Conservation (phyloP, 129 eudicot species). For the Chrysanthemum lavandulifolium region DNA sequence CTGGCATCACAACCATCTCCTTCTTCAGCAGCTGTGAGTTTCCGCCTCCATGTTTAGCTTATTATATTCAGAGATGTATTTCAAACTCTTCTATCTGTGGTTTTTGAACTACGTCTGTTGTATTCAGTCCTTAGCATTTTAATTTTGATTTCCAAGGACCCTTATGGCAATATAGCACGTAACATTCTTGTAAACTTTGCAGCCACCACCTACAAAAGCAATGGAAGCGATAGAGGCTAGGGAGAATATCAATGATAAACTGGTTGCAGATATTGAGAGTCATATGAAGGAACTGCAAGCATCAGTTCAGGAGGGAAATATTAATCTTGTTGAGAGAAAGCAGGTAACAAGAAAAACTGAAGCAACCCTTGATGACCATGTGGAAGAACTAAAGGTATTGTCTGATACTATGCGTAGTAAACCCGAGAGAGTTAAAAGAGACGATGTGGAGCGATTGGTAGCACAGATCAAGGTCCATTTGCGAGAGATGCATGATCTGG, state of each 20-base stretch:
- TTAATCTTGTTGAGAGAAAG: background rate
- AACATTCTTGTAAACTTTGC: background rate
- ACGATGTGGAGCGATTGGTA: background rate
- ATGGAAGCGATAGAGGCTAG: conserved; percentile 1
- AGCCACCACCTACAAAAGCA: conserved; percentile 2
- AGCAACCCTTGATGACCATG: background rate
- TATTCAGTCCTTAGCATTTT: background rate
- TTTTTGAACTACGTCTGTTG: background rate
- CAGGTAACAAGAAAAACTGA: background rate
- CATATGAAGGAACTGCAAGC: conserved; percentile 9
- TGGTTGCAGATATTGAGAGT: background rate
- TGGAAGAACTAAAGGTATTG: background rate
- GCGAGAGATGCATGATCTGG: background rate
- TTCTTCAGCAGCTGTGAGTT: conserved; percentile 3
- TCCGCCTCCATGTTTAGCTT: background rate
- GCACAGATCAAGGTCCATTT: background rate
- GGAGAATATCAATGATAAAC: background rate
- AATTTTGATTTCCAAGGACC: too few species aligned
- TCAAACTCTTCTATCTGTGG: background rate
- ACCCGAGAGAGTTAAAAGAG: background rate
- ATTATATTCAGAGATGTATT: background rate
- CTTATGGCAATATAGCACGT: too few species aligned
- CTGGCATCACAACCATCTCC: conserved; percentile 9
- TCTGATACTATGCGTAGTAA: background rate
- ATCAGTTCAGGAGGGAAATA: background rate